These are phyloP conservation scores for Globisporangium uncinulatum DNA, from an alignment of 352 stramenopile genomes.

Conservation along the genomic window DNA sequence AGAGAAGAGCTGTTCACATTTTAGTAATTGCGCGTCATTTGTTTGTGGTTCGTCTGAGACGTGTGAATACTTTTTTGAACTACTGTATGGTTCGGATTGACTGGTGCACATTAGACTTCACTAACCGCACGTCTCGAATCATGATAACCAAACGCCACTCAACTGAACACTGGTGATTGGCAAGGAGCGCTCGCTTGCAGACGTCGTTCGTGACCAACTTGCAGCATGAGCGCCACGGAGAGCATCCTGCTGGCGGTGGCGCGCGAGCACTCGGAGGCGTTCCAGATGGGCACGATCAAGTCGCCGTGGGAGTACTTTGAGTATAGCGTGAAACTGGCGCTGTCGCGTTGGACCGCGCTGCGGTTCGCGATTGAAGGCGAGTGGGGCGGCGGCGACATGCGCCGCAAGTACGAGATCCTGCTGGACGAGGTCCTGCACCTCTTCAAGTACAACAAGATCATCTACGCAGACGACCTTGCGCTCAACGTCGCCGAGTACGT, in stretches of 20 bases:
- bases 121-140: background rate
- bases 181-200: no score
- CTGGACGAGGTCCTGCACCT: constrained; percentile 72
- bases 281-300: constrained; percentile 49
- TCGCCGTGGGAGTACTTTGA: constrained; percentile 82
- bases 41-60: no score
- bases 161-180: no score
- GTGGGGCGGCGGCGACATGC: constrained; percentile 76
- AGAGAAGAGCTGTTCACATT: no score
- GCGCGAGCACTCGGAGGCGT: constrained; percentile 48
- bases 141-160: background rate
- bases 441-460: constrained; percentile 76
- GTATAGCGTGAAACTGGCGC: constrained; percentile 71
- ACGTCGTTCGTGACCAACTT: no score
- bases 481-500: constrained; percentile 71
- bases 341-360: constrained; percentile 77
- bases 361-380: constrained; percentile 81
- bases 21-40: no score
- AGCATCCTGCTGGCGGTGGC: constrained; percentile 50
- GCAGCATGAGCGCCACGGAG: constrained; percentile 35
- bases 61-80: no score
- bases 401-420: constrained; percentile 78
- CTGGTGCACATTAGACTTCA: constrained; percentile 2
- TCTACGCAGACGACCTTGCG: constrained; percentile 61
- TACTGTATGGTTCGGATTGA: constrained; percentile 6